Evolutionary conservation across 495 filamentous ascomycete genomes (phyloP), one percentile per base, ranked within the genome.

Genomic region (Penicillium canariense): DNA sequence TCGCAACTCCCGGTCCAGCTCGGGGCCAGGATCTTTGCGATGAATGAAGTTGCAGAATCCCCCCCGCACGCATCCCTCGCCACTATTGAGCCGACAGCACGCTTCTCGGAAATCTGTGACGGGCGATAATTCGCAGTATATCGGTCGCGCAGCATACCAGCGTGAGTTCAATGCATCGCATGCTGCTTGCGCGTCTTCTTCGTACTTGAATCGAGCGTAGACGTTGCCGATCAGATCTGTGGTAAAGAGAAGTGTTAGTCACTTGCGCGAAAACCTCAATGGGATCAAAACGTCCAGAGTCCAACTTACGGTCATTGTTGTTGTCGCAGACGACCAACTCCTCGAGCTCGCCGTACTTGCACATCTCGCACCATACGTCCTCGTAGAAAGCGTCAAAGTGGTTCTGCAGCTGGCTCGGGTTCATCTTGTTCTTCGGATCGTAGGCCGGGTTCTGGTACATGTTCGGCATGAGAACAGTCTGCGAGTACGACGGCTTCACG

Each of bases 371-470:
- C 90, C 94, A 98, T 60, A 98, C 87, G 71, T 98, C 94, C 77
- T 98, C 94, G 79, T 98, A 98, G 78, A 98, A 98, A 61, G 94
- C 93, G 75, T 98, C 95, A 68, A 97, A 98, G 79, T 98, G 94
- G 76, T 93, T 95, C 77, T 97, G 93, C 68, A 96, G 85, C 79
- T 98, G 94, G 57, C 79, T 84, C 10, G 91, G 70, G 75, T 94
- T 96, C 88, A 97, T 95, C 74, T 92, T 92, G 79, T 85, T 94
- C 76, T 96, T 96, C 38, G 90, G 88, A 69, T 97, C 91, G 82
- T 95, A 96, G 62, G 91, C 90, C 7, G 94, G 94, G 79, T 98
- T 98, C 71, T 98, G 94, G 81, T 98, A 98, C 63, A 98, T 88
- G 77, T 96, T 96, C 14, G 94, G 94, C 63, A 98, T 89, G 51